Conservation (phyloP, 306 rosid genomes). For the Neltuma alba region DNA sequence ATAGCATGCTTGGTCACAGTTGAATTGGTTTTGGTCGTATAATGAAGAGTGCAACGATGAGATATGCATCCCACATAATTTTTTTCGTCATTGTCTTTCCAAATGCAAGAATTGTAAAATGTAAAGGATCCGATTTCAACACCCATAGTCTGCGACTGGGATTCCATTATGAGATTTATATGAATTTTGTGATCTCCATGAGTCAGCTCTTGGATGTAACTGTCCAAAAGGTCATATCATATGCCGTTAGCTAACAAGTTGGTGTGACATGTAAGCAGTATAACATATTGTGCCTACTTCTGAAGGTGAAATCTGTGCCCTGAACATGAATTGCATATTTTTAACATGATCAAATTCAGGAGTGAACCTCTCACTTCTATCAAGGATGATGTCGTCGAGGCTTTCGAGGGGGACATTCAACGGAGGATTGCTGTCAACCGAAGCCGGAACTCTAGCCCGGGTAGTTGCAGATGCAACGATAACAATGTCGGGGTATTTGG, state of each 20-base stretch:
- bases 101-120: no score
- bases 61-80: no score
- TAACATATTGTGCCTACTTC: not conserved
- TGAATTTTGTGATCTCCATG: not conserved
- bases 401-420: conserved; percentile 83
- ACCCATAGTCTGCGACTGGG: no score
- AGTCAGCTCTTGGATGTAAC: not conserved
- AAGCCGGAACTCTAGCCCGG: conserved; percentile 91
- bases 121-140: no score
- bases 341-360: conserved; percentile 54
- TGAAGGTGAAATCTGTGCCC: conserved; percentile 15
- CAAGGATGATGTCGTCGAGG: conserved; percentile 83
- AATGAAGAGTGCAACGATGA: no score
- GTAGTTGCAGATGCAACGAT: conserved; percentile 87
- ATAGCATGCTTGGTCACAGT: no score
- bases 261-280: not conserved
- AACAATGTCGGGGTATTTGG: conserved; percentile 70
- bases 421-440: conserved; percentile 83
- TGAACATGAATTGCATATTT: conserved; percentile 5
- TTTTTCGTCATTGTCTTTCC: no score
- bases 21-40: no score
- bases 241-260: not conserved
- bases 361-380: conserved; percentile 82
- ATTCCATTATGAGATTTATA: not conserved
- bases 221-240: not conserved